A percentile compares a stretch with the other conserved stretches of the same genome.
Evolutionary conservation across 2,329 filamentous ascomycete species (phyloP).

Genomic region (Paecilomyces sp.): DNA sequence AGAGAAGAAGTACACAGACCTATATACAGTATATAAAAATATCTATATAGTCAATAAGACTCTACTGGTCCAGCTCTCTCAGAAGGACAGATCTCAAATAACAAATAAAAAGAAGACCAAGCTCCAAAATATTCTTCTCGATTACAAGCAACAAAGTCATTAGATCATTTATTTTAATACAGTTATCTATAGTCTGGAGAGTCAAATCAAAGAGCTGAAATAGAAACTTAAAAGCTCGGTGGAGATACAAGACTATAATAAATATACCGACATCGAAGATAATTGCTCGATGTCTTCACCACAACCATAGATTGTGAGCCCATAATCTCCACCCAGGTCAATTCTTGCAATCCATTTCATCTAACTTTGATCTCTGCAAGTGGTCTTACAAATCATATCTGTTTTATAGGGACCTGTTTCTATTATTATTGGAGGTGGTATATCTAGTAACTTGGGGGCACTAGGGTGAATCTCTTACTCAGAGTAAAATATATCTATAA

Average conservation of each 20-base stretch:
- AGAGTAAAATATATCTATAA: too few relatives aligned
- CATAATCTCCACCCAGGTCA: not conserved
- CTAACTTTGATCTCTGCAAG: not conserved
- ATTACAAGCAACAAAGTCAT: not conserved
- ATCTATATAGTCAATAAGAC: not conserved
- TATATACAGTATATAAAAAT: not conserved
- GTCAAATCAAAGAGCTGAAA: not conserved
- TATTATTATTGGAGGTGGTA: not conserved
- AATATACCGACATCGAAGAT: not conserved
- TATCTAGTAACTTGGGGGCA: not conserved
- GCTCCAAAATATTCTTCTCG: not conserved
- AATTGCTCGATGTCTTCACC: not conserved
- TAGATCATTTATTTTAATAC: not conserved
- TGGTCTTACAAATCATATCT: not conserved
- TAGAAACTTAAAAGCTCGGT: not conserved
- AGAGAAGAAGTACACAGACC: not conserved
- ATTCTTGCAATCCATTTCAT: not conserved
- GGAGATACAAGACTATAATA: not conserved
- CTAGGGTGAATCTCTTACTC: too few relatives aligned
- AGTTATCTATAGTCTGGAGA: not conserved
- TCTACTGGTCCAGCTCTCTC: not conserved
- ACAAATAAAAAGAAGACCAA: not conserved
- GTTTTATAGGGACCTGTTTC: not conserved
- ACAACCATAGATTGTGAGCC: not conserved
- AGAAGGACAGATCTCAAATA: not conserved